These are phyloP conservation scores for Geotrichum australiense DNA, from an alignment of 1,139 yeast species.

Conservation along the genomic window DNA sequence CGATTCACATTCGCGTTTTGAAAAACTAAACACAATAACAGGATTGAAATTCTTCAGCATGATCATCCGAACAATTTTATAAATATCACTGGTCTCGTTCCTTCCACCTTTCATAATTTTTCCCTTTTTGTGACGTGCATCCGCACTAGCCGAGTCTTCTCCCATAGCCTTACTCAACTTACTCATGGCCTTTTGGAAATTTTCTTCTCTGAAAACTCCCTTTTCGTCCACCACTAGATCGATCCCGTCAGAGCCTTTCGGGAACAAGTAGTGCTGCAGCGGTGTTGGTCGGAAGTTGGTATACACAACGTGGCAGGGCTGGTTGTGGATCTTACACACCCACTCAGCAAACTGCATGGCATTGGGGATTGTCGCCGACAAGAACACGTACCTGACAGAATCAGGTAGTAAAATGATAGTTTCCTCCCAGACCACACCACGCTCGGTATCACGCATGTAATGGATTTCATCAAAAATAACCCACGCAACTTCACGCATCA, in stretches of 20 bases:
- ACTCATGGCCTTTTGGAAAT: slow-evolving; percentile 97
- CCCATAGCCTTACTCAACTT: slow-evolving; percentile 60
- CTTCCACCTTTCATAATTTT: slow-evolving; percentile 34
- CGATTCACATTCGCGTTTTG: slow-evolving; percentile 93
- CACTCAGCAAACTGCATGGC: slow-evolving; percentile 98
- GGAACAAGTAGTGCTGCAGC: slow-evolving; percentile 91
- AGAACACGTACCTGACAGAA: slow-evolving; percentile 43
- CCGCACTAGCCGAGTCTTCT: slow-evolving; percentile 6
- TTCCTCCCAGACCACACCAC: slow-evolving; percentile 99
- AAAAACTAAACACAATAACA: slow-evolving; percentile 93
- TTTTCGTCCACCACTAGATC: slow-evolving; percentile 97
- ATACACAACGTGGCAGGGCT: slow-evolving; percentile 97
- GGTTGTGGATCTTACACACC: slow-evolving; percentile 91
- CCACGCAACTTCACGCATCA: slow-evolving; percentile 94
- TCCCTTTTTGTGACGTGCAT: slow-evolving; percentile 42
- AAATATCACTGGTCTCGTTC: slow-evolving; percentile 61
- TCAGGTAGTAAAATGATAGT: slow-evolving; percentile 91
- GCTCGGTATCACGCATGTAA: slow-evolving; percentile 90
- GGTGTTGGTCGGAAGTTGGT: slow-evolving; percentile 99
- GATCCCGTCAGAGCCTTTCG: slow-evolving; percentile 96
- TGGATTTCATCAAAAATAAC: slow-evolving; percentile 97
- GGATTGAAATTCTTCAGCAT: slow-evolving; percentile 95
- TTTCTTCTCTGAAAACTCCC: slow-evolving; percentile 92
- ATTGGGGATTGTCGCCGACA: slow-evolving; percentile 96
- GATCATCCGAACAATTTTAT: slow-evolving; percentile 95